phyloP scores from a whole-genome alignment of 352 stramenopile genomes.

The Globisporangium paddicum region DNA sequence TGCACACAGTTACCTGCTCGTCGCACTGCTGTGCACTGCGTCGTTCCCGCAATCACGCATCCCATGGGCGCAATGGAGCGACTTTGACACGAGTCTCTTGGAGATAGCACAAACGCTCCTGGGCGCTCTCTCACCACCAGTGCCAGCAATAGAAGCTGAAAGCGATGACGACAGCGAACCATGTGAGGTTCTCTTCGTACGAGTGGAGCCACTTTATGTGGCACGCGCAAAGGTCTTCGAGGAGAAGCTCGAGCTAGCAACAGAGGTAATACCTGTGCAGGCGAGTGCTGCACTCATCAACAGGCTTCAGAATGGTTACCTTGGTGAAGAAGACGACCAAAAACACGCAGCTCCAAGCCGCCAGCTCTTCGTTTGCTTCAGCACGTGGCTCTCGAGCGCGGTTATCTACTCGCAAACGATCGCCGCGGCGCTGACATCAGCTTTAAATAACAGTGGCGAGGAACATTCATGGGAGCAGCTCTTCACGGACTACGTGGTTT shows the following conservation, averaged over 20 bases:
- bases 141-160: background rate
- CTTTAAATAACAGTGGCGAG: background rate
- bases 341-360: too few relatives aligned
- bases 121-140: background rate
- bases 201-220: background rate
- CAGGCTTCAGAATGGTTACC: slow-evolving; percentile 1
- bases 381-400: slow-evolving; percentile 13
- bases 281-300: background rate
- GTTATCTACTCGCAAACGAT: slow-evolving; percentile 19
- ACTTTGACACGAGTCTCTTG: slow-evolving; percentile 4
- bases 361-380: slow-evolving; percentile 6
- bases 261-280: background rate
- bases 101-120: slow-evolving; percentile 7
- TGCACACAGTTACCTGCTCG: slow-evolving; percentile 31
- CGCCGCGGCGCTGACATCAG: background rate
- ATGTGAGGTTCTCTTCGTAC: slow-evolving; percentile 7
- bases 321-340: background rate
- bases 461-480: slow-evolving; percentile 36
- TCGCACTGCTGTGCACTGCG: slow-evolving; percentile 35
- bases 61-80: slow-evolving; percentile 8
- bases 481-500: slow-evolving; percentile 34
- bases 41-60: slow-evolving; percentile 19
- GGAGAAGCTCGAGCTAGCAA: background rate
- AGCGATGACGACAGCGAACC: background rate
- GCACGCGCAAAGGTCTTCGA: background rate